Evolutionary conservation across 2,329 filamentous ascomycete genomes (phyloP).

Genomic region (Didymella pinodella): DNA sequence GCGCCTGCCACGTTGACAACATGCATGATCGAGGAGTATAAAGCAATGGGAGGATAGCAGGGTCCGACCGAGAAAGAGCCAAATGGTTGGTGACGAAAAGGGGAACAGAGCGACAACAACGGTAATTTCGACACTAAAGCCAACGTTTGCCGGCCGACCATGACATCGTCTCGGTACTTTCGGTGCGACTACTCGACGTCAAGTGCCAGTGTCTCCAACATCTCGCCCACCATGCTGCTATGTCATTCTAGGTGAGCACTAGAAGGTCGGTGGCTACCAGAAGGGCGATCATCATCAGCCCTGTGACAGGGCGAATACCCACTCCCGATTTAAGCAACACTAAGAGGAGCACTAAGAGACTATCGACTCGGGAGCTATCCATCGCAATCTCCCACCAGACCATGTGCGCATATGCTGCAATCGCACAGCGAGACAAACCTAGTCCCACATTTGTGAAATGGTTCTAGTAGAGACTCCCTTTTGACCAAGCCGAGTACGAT

Average conservation of each 20-base stretch:
- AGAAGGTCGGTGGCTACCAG: background rate
- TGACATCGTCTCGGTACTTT: background rate
- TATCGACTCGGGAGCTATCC: background rate
- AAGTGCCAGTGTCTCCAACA: background rate
- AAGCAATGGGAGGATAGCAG: background rate
- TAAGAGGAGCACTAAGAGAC: background rate
- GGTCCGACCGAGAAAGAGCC: slow-evolving; percentile 1
- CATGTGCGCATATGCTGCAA: background rate
- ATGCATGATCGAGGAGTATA: background rate
- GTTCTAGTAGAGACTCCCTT: background rate
- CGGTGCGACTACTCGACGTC: background rate
- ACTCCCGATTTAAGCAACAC: background rate
- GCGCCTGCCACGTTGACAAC: background rate
- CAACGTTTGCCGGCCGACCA: background rate
- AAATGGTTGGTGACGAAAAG: background rate
- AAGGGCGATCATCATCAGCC: slow-evolving; percentile 2
- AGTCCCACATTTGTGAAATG: background rate
- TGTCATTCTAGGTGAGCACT: background rate
- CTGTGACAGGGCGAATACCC: background rate
- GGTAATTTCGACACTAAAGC: too few species aligned
- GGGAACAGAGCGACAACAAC: background rate
- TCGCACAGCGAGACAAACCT: background rate
- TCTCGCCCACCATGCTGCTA: background rate
- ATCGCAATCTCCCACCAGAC: background rate
- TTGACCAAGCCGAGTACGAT: background rate